Percentiles rank a stretch among this genome's conserved stretches.
Evolutionary conservation across 352 stramenopile genomes (phyloP).

Genomic region (Pythium rhizo-oryzae): DNA sequence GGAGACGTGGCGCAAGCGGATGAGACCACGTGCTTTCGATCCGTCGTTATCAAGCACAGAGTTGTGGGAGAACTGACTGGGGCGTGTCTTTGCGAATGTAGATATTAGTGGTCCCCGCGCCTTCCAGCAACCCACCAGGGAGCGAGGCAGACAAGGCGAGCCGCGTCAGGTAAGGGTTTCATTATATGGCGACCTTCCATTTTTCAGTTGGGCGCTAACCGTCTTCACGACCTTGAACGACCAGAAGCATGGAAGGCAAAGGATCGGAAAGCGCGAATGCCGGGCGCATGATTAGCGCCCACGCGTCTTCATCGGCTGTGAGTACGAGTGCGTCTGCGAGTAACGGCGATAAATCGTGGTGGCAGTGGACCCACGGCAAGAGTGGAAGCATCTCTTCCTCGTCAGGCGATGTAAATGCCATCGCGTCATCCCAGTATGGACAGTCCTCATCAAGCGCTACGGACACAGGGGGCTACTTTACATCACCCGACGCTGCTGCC

Average conservation of each 20-base stretch:
- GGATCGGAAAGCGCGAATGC: slow-evolving; percentile 3
- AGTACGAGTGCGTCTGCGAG: not conserved
- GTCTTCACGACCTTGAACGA: not conserved
- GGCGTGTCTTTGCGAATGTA: slow-evolving; percentile 14
- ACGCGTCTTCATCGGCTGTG: not conserved
- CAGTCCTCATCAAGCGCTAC: slow-evolving; percentile 21
- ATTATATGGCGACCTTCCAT: slow-evolving; percentile 10
- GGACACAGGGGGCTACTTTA: not conserved
- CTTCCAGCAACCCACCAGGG: not conserved
- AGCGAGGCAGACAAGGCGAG: not conserved
- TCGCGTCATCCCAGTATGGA: not conserved
- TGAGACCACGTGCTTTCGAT: too few species aligned
- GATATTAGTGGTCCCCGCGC: not conserved
- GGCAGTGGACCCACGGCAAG: slow-evolving; percentile 77
- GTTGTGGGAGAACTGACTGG: not conserved
- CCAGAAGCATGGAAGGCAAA: slow-evolving; percentile 16
- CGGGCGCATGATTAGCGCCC: not conserved
- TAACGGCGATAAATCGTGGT: slow-evolving; percentile 45
- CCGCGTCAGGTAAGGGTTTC: slow-evolving; percentile 1
- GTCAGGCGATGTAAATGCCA: slow-evolving; percentile 29
- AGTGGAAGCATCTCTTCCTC: slow-evolving; percentile 68
- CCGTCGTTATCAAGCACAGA: not conserved
- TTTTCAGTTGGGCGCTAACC: slow-evolving; percentile 6
- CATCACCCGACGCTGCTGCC: not conserved
- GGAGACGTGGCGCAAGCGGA: too few species aligned